phyloP scores from a whole-genome alignment of 441 rosid species.

The Gossypium schwendimanii region DNA sequence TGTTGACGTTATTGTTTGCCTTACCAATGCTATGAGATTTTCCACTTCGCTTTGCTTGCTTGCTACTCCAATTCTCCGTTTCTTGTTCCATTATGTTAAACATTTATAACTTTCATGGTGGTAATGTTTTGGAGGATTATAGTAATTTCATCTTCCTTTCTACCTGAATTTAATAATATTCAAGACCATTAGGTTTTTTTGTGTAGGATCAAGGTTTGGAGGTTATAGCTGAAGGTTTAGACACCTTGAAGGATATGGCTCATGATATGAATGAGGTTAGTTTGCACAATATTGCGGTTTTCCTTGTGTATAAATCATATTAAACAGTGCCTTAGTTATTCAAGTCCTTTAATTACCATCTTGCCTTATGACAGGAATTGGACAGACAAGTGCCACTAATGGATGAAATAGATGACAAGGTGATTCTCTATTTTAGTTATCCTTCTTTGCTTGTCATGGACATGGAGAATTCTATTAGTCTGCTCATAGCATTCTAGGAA shows the following conservation, averaged over 20 bases:
- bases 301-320: neutral
- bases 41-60: neutral
- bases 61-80: neutral
- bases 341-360: neutral
- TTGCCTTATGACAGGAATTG: slow-evolving; percentile 31
- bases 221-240: slow-evolving; percentile 49
- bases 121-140: neutral
- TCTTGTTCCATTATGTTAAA: neutral
- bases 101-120: neutral
- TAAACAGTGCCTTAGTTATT: neutral
- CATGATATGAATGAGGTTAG: slow-evolving; percentile 51
- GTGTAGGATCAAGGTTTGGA: slow-evolving; percentile 55
- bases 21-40: neutral
- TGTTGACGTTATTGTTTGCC: neutral
- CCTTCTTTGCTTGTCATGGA: neutral
- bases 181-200: neutral
- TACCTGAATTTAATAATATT: neutral
- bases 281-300: neutral
- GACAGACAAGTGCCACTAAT: slow-evolving; percentile 51
- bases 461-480: neutral
- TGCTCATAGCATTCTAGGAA: neutral
- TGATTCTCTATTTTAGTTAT: neutral
- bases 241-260: slow-evolving; percentile 53
- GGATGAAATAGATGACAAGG: slow-evolving; percentile 61
- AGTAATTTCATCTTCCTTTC: neutral